Base-by-base conservation (phyloP, 2,329 filamentous ascomycete species). In the Byssothecium circinans region DNA sequence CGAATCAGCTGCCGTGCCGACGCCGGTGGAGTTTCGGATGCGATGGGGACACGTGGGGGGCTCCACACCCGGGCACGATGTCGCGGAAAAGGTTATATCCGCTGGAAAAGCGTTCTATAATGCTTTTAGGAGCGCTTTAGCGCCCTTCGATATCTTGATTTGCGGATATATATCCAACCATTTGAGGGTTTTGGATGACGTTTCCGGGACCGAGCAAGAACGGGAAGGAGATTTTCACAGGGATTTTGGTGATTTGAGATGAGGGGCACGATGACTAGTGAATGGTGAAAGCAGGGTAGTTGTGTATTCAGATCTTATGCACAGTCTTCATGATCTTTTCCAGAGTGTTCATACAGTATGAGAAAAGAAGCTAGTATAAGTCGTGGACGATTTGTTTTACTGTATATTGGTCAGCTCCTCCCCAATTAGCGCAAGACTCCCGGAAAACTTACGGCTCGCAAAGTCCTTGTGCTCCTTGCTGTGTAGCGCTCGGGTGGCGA, bases 401-500 rank as follows among this genome's bases (percentile, higher is more conserved):
- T 70, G 32, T 17, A 32, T 7, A 17, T 15, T 2, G 7, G 1
- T 39, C 12, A 25, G 22, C 43, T 61, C 30, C 62, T 55, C 14
- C 5, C 4, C 2, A n/a, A 10, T n/a, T 12, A 18, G 15, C 15
- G 19, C 12, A 11, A 17, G 6, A 18, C 12, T 29, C 22, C 12
- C 10, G 18, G 34, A 10, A 36, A n/a, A 54, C 66, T 59, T 56
- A 70, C 67, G 44, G 41, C 58, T 67, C 4, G 53, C 58, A 45
- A 69, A 70, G 34, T 70, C 67, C 38, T 69, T 67, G 52, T 70
- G 67, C 3, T 69, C 65, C 44, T 67, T 69, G 48, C 65, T 67
- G 29, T 65, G 64, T 17, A 70, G 54, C 25, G 67, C 67, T 18
- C 66, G 63, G 32, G 49, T 53, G 11, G 66, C 67, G 34, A 70